A percentile compares a stretch with the other conserved stretches of the same genome.
Evolutionary conservation across 2,329 filamentous ascomycete species (phyloP).

Genomic region (Fusarium annulatum): DNA sequence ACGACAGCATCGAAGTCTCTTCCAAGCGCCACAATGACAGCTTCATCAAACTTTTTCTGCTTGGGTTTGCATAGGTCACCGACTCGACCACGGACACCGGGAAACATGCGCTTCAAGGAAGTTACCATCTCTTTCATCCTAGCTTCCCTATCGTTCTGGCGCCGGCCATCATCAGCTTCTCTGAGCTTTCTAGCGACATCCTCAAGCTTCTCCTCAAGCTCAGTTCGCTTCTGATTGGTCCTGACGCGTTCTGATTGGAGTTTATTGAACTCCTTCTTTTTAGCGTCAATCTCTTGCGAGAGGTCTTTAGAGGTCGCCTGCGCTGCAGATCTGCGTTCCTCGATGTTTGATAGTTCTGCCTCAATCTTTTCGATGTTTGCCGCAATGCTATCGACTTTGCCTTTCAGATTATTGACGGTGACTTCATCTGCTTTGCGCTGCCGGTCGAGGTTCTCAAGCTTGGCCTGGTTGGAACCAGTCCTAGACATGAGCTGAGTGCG

Average conservation of each 20-base stretch:
- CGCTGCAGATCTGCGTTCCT: constrained; percentile 73
- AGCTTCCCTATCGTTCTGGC: constrained; percentile 85
- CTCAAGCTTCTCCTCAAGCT: constrained; percentile 91
- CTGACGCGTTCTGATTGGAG: constrained; percentile 85
- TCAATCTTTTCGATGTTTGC: constrained; percentile 79
- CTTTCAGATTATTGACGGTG: constrained; percentile 87
- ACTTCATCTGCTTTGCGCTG: constrained; percentile 93
- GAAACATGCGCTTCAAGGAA: constrained; percentile 88
- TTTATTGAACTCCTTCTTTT: constrained; percentile 91
- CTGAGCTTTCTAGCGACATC: constrained; percentile 83
- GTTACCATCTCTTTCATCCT: constrained; percentile 85
- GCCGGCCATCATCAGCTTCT: constrained; percentile 85
- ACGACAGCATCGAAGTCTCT: constrained; percentile 94
- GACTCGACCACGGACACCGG: constrained; percentile 89
- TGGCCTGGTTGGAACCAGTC: constrained; percentile 82
- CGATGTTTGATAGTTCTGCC: constrained; percentile 74
- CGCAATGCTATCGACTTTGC: constrained; percentile 84
- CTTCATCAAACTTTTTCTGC: constrained; percentile 95
- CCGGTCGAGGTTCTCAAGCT: constrained; percentile 86
- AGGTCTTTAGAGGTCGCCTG: constrained; percentile 73
- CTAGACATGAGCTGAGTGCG: constrained; percentile 86
- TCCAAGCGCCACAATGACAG: constrained; percentile 90
- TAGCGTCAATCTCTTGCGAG: constrained; percentile 81
- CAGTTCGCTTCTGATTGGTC: constrained; percentile 83
- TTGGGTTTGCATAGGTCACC: constrained; percentile 95